Percentiles rank a stretch among this genome's conserved stretches.
These are phyloP conservation scores for Xylariaceae sp. DNA, from an alignment of 2,329 filamentous ascomycete species.

Conservation along the genomic window DNA sequence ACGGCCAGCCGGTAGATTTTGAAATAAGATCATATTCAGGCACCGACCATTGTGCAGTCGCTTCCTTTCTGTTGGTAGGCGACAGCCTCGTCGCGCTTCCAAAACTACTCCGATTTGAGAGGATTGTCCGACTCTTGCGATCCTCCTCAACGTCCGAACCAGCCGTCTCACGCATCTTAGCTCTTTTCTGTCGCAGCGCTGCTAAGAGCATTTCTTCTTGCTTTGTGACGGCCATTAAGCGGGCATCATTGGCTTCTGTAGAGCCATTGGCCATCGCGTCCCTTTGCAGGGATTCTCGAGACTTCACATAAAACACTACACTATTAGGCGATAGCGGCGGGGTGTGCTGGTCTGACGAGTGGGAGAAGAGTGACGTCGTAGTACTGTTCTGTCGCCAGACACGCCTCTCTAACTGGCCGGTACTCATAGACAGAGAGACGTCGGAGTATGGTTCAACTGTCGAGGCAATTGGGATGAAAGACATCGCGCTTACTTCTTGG, in stretches of 20 bases:
- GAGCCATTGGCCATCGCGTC: constrained; percentile 24
- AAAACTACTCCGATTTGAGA: constrained; percentile 7
- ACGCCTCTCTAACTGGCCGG: constrained; percentile 17
- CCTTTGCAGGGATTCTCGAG: constrained; percentile 34
- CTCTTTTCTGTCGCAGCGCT: constrained; percentile 53
- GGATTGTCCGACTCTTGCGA: constrained; percentile 16
- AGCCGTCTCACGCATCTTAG: constrained; percentile 49
- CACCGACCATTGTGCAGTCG: neutral
- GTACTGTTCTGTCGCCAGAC: constrained; percentile 17
- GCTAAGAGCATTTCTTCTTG: constrained; percentile 57
- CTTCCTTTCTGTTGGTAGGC: neutral
- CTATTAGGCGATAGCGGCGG: constrained; percentile 51
- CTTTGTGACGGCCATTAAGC: constrained; percentile 54
- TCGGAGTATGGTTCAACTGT: constrained; percentile 27
- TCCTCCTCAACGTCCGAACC: constrained; percentile 42
- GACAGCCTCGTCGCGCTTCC: constrained; percentile 8
- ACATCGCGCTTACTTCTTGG: constrained; percentile 35
- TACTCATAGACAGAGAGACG: constrained; percentile 17
- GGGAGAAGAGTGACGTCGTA: constrained; percentile 28
- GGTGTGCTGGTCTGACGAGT: constrained; percentile 41
- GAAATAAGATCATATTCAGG: neutral
- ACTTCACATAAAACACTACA: constrained; percentile 46
- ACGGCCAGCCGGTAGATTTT: constrained; percentile 1
- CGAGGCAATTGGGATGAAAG: constrained; percentile 35
- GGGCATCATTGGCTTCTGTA: constrained; percentile 35